Percentiles rank a stretch among this genome's conserved stretches.
These are phyloP conservation scores for Hyphopichia khmerensis DNA, from an alignment of 1,139 yeast species.

Conservation along the genomic window DNA sequence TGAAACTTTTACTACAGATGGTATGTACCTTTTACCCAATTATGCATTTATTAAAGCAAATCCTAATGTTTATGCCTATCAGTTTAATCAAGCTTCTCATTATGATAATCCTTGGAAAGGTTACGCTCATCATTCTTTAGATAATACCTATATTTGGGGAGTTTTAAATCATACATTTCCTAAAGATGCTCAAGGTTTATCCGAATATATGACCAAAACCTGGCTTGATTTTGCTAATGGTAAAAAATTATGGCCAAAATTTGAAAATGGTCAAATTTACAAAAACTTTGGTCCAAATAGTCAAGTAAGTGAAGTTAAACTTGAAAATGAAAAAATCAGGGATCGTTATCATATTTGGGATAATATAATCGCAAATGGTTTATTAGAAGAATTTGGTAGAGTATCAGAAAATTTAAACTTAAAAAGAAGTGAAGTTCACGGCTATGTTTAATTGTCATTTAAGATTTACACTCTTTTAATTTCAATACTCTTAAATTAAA, in stretches of 20 bases:
- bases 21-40: conserved; percentile 7
- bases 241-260: conserved; percentile 7
- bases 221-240: conserved; percentile 16
- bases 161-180: conserved; percentile 8
- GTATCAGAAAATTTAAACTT: conserved; percentile 9
- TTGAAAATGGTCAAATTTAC: conserved; percentile 5
- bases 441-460: background rate
- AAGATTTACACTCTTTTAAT: no score
- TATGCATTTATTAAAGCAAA: conserved; percentile 7
- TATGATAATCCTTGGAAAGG: conserved; percentile 13
- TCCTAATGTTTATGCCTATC: conserved; percentile 5
- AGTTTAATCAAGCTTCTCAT: conserved; percentile 8
- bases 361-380: conserved; percentile 7
- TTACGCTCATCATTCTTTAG: conserved; percentile 15
- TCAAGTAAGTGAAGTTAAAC: conserved; percentile 1
- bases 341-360: conserved; percentile 11
- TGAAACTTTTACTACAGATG: conserved; percentile 8
- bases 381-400: conserved; percentile 12
- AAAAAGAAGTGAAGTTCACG: conserved; percentile 7
- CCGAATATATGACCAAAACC: conserved; percentile 5
- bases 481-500: no score
- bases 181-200: conserved; percentile 1
- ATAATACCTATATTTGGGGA: conserved; percentile 13
- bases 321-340: conserved; percentile 6
- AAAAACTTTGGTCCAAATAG: conserved; percentile 9